Base-by-base conservation (phyloP, 768 basidiomycete genomes). In the Lyophyllum atratum region DNA sequence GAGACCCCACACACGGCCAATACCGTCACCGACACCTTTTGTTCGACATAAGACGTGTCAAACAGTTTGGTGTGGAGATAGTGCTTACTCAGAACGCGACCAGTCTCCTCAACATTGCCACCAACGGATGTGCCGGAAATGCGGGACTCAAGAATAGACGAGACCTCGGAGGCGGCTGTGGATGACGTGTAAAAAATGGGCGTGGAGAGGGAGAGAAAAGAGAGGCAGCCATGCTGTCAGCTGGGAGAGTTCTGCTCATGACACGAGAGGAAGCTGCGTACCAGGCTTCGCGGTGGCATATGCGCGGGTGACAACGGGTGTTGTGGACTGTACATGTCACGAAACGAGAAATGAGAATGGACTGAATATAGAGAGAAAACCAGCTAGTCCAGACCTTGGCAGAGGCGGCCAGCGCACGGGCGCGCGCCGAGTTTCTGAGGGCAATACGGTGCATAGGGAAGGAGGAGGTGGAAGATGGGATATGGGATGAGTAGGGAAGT, bases 221-320 rank as follows among this genome's bases (percentile, higher is more conserved):
- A 56, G 46, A 49, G 46, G 59, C 56, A 61, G 63, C 60, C 66
- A 61, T 64, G 61, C 59, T 25, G 65, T 72, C 42, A 74, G 66
- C 53, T 52, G 45, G 31, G 31, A 24, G 44, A 42, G 31, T 50
- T 5, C 40, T 34, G 33, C n/a, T 25, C 11, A 7, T 22, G 24
- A 57, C 34, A 42, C 46, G 49, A 52, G 48, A 62, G 46, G 39
- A 60, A 51, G 54, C 49, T 33, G 74, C 91, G 64, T 64, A 98
- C 95, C 92, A 77, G 97, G 88, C 81, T 99, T 99, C 68, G 95
- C 95, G 67, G 96, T 95, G 66, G 97, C 97, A 82, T 99, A 99
- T 61, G 90, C 81, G 72, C 96, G 92, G 71, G 86, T 74, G 56
- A 80, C 75, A 66, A 82, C 66, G 68, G 81, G 78, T 58, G 78